Percentiles rank a stretch among this genome's conserved stretches.
Evolutionary conservation across 2,329 filamentous ascomycete species (phyloP).

Genomic region (Fusarium sp.): DNA sequence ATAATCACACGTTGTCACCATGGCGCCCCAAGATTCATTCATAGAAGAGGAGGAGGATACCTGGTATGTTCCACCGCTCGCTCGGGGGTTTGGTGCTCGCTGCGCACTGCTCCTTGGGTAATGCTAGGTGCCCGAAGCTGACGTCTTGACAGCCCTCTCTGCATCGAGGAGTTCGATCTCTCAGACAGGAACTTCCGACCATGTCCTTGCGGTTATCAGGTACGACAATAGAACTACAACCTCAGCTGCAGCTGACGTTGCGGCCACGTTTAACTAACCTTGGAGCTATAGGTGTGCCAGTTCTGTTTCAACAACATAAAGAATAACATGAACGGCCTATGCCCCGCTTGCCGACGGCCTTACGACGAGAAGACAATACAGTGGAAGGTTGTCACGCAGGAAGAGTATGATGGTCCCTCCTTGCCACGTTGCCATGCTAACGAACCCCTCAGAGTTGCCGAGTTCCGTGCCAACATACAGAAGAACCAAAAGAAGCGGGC

Average conservation of each 20-base stretch:
- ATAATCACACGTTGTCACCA: constrained; percentile 52
- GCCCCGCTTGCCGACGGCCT: constrained; percentile 93
- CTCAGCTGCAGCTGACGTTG: constrained; percentile 3
- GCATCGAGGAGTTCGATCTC: constrained; percentile 98
- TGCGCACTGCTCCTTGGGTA: constrained; percentile 38
- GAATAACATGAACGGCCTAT: constrained; percentile 96
- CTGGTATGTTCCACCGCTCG: constrained; percentile 62
- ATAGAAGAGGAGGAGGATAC: constrained; percentile 78
- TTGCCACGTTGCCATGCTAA: constrained; percentile 32
- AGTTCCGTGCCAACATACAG: constrained; percentile 80
- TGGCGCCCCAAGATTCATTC: constrained; percentile 77
- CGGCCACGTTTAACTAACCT: constrained; percentile 43
- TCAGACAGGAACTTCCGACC: constrained; percentile 97
- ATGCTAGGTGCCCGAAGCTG: constrained; percentile 39
- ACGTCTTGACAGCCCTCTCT: constrained; percentile 79
- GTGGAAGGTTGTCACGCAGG: constrained; percentile 92
- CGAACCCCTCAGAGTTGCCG: constrained; percentile 67
- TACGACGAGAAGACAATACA: constrained; percentile 98
- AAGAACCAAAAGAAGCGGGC: constrained; percentile 95
- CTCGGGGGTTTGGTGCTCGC: constrained; percentile 11
- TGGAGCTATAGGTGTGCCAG: constrained; percentile 82
- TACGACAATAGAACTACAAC: constrained; percentile 56
- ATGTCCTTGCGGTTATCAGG: constrained; percentile 98
- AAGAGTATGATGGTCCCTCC: constrained; percentile 76
- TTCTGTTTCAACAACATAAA: constrained; percentile 99